Base-by-base conservation (phyloP, 768 basidiomycete species). In the Naganishia vaughanmartiniae region DNA sequence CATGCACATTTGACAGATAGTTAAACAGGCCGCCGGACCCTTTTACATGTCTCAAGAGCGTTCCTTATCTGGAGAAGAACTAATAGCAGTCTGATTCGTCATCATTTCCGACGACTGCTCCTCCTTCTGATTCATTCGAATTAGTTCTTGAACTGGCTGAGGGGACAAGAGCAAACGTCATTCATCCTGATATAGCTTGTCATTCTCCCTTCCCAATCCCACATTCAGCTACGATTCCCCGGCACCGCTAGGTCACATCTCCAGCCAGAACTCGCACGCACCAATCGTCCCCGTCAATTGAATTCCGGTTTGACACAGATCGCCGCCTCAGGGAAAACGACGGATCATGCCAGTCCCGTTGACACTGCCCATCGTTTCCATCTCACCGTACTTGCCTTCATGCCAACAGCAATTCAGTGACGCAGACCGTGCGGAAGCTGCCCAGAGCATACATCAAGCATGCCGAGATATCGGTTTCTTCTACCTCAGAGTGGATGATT, bases 391-490 rank as follows among this genome's bases (percentile, higher is more conserved):
- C 75, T 81, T 89, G 28, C 39, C 70, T 7, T 14, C 48, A n/a
- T 28, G 45, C 31, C 5, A 19, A 30, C 48, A 78, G 81, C 51
- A 71, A 78, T 15, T 80, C 81, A 42, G 53, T 34, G 5, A 42
- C 70, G 31, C 67, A 15, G 10, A 69, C 76, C 39, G 77, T 80
- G 45, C 58, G 73, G 4, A 83, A 39, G 57, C 39, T 84, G 28
- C 84, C 86, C 54, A 79, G 24, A 86, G 87, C 0, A 81, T 94
- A 21, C 92, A 92, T 75, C 77, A 81, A 0, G 91, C 91, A 10
- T 91, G 91, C 75, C 76, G 89, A 26, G 83, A 89, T 66, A 91
- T 87, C 67, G 93, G 93, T 0, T 95, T 95, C 85, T 93, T 95
- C 83, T 95, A 94, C 80, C 84, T 93, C 53, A 31, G 54, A 12